Conservation (phyloP, 1,284 basidiomycete species). For the Cystobasidiaceae sp. region DNA sequence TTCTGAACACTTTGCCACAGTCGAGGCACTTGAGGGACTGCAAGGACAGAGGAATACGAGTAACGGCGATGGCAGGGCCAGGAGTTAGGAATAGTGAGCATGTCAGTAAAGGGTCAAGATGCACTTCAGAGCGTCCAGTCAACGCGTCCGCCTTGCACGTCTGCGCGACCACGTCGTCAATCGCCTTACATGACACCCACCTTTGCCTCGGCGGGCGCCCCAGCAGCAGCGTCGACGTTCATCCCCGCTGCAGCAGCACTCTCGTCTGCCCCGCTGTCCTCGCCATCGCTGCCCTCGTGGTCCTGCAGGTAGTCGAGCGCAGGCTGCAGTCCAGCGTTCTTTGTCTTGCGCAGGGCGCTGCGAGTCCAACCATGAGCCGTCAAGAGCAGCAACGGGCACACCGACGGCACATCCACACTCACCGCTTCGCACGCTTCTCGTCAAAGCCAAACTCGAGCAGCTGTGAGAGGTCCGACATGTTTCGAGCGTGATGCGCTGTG, state of each 20-base stretch:
- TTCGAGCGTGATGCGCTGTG: no score
- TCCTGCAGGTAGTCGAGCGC: constrained; percentile 33
- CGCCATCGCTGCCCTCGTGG: constrained; percentile 26
- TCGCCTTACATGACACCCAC: constrained; percentile 2
- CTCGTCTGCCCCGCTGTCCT: constrained; percentile 21
- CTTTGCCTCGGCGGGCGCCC: constrained; percentile 23
- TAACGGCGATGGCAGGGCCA: background rate
- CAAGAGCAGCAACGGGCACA: background rate
- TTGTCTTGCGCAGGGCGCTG: constrained; percentile 30
- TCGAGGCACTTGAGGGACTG: constrained; percentile 73
- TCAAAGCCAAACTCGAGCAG: constrained; percentile 28
- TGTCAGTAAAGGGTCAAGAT: background rate
- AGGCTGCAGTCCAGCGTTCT: constrained; percentile 34
- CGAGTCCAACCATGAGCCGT: background rate
- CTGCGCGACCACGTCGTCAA: background rate
- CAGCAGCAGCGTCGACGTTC: background rate
- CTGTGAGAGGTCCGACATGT: constrained; percentile 15
- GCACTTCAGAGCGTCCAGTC: background rate
- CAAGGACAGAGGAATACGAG: background rate
- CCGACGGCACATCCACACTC: background rate
- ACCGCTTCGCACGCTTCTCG: constrained; percentile 23
- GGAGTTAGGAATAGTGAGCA: background rate
- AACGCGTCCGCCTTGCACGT: background rate
- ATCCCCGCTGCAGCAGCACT: background rate
- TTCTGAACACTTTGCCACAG: constrained; percentile 81